phyloP scores from a whole-genome alignment of 2,329 filamentous ascomycete genomes.

The Periglandula ipomoeae region DNA sequence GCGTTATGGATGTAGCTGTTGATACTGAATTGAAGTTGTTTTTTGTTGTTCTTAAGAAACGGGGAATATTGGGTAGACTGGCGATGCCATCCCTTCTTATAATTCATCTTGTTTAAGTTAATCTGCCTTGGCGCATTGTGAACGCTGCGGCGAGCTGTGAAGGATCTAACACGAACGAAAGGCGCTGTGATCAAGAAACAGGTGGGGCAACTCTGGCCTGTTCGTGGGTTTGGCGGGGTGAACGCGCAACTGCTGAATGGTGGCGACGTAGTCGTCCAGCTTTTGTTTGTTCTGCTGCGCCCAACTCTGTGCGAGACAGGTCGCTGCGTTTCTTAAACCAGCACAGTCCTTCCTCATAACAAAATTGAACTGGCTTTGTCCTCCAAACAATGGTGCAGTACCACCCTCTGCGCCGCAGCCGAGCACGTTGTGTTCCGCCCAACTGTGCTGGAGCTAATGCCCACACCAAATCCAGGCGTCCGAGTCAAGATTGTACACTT shows the following conservation, averaged over 20 bases:
- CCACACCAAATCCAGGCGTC: constrained; percentile 37
- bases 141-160: too few relatives aligned
- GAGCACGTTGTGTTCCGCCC: not conserved
- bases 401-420: not conserved
- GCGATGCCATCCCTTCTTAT: too few relatives aligned
- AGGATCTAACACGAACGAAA: too few relatives aligned
- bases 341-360: not conserved
- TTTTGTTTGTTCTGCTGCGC: not conserved
- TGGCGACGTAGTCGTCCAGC: not conserved
- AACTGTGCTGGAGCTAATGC: not conserved
- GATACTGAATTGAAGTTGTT: too few relatives aligned
- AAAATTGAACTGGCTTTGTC: not conserved
- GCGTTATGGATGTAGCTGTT: too few relatives aligned
- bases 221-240: not conserved
- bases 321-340: not conserved
- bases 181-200: too few relatives aligned
- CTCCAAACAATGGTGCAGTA: not conserved
- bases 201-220: too few relatives aligned
- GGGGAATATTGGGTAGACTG: too few relatives aligned
- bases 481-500: constrained; percentile 84
- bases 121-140: too few relatives aligned
- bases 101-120: too few relatives aligned
- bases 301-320: not conserved
- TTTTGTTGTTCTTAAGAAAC: too few relatives aligned
- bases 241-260: too few relatives aligned